Conservation (phyloP, 371 early-diverging fungal genomes). For the Mortierella polycephala region DNA sequence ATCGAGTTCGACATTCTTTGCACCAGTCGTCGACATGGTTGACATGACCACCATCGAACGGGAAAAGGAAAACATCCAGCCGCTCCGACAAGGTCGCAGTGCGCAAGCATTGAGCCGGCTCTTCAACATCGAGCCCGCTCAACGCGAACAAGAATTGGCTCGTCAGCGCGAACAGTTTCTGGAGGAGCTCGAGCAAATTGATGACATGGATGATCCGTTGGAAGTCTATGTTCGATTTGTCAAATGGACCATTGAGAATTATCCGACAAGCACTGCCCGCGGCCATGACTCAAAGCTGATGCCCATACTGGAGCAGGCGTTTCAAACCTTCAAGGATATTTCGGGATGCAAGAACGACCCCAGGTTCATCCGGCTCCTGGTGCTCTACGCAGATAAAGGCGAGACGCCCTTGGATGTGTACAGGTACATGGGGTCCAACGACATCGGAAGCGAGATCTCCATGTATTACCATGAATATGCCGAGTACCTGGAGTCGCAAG, state of each 20-base stretch:
- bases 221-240: constrained; percentile 78
- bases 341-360: constrained; percentile 79
- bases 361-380: constrained; percentile 80
- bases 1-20: not conserved
- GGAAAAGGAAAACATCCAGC: constrained; percentile 88
- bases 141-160: constrained; percentile 56
- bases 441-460: constrained; percentile 75
- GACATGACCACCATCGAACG: constrained; percentile 63
- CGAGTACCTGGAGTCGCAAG: constrained; percentile 61
- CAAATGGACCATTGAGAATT: constrained; percentile 76
- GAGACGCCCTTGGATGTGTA: constrained; percentile 74
- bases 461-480: constrained; percentile 87
- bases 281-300: constrained; percentile 64
- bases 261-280: constrained; percentile 68
- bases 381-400: constrained; percentile 70
- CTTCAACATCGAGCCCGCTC: constrained; percentile 43
- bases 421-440: constrained; percentile 71
- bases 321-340: constrained; percentile 68
- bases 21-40: constrained; percentile 32
- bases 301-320: constrained; percentile 68
- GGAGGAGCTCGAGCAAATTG: constrained; percentile 59
- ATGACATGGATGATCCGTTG: constrained; percentile 79
- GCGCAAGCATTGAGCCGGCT: constrained; percentile 63
- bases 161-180: constrained; percentile 58
- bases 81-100: constrained; percentile 74